A percentile compares a stretch with the other conserved stretches of the same genome.
These are phyloP conservation scores for Coniella lustricola DNA, from an alignment of 2,329 filamentous ascomycete species.

Conservation along the genomic window DNA sequence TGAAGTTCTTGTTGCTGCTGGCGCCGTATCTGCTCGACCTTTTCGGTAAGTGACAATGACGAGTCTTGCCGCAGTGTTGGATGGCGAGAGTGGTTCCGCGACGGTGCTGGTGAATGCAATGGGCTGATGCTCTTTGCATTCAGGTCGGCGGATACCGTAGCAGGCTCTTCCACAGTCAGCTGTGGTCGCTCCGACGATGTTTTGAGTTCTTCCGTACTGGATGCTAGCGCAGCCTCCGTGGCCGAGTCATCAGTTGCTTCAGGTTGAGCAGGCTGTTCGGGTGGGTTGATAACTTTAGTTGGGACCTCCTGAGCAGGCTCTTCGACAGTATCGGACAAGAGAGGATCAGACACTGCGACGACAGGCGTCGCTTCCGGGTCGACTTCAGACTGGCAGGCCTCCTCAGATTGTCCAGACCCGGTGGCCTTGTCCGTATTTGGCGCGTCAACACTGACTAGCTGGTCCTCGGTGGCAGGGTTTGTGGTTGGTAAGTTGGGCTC, in stretches of 20 bases:
- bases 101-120: constrained; percentile 9
- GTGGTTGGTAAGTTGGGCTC: constrained; percentile 10
- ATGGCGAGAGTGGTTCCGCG: constrained; percentile 13
- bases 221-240: not conserved
- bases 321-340: not conserved
- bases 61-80: constrained; percentile 10
- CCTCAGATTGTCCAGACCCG: no score
- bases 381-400: not conserved
- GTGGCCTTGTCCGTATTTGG: not conserved
- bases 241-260: not conserved
- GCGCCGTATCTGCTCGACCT: constrained; percentile 44
- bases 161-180: not conserved
- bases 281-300: not conserved
- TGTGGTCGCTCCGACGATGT: not conserved
- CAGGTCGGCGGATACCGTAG: not conserved
- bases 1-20: constrained; percentile 29
- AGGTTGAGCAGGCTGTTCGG: not conserved
- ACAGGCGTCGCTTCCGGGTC: not conserved
- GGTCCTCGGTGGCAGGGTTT: constrained; percentile 16
- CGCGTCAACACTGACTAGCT: constrained; percentile 8
- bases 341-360: not conserved
- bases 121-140: constrained; percentile 5
- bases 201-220: not conserved
- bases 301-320: not conserved
- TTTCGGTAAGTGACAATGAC: constrained; percentile 34